Percentiles rank a stretch among this genome's conserved stretches.
These are phyloP conservation scores for Monosporozyma aerobia DNA, from an alignment of 805 yeast species.

Conservation along the genomic window DNA sequence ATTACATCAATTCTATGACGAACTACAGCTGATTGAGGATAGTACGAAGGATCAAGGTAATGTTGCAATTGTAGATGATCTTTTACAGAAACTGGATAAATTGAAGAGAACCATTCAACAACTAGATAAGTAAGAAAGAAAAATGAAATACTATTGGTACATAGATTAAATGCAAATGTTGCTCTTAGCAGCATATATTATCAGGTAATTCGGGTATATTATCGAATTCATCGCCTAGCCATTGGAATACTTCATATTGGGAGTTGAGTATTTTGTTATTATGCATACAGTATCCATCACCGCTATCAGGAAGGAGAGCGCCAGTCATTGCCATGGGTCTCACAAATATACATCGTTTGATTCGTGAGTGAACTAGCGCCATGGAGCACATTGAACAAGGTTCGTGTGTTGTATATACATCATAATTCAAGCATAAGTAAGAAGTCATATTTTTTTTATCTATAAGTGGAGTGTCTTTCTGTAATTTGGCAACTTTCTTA, in stretches of 20 bases:
- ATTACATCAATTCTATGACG: constrained; percentile 5
- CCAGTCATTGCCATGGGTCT: constrained; percentile 43
- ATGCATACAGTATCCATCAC: constrained; percentile 66
- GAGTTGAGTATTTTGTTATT: constrained; percentile 71
- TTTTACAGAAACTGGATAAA: not conserved
- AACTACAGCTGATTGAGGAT: not conserved
- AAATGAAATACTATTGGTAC: not conserved
- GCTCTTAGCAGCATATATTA: constrained; percentile 18
- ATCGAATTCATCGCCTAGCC: constrained; percentile 39
- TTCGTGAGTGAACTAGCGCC: constrained; percentile 90
- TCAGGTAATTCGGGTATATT: constrained; percentile 17
- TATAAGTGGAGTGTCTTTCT: constrained; percentile 32
- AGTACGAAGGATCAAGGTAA: not conserved
- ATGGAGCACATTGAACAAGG: constrained; percentile 95
- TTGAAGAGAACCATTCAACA: not conserved
- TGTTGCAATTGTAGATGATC: not conserved
- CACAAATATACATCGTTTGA: constrained; percentile 58
- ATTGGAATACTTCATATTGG: constrained; percentile 74
- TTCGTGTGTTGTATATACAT: constrained; percentile 85
- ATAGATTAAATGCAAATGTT: not conserved
- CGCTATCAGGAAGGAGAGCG: constrained; percentile 46
- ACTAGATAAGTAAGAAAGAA: not conserved
- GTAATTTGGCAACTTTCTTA: constrained; percentile 43
- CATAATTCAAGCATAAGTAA: constrained; percentile 68
- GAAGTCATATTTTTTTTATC: constrained; percentile 9